A percentile compares a stretch with the other conserved stretches of the same genome.
These are phyloP conservation scores for Annona squamosa DNA, from an alignment of 164 flowering plant genomes.

Conservation along the genomic window DNA sequence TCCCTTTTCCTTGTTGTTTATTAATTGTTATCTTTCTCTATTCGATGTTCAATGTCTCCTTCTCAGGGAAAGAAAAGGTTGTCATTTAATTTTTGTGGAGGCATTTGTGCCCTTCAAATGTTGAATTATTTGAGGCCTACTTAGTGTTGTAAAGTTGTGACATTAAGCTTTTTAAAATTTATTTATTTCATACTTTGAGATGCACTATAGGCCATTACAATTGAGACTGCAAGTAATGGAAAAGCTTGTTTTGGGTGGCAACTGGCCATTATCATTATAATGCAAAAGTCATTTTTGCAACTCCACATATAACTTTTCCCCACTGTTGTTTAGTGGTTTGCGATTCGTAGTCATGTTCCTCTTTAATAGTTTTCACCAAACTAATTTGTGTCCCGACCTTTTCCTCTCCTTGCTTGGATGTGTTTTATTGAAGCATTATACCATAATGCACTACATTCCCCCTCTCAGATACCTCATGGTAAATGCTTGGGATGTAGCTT, in stretches of 20 bases:
- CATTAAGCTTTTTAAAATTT: background rate
- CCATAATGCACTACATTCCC: background rate
- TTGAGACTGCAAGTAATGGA: background rate
- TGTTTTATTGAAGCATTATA: background rate
- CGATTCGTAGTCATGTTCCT: background rate
- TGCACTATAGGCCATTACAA: no score
- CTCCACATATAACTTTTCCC: background rate
- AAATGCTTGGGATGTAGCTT: background rate
- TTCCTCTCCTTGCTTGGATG: background rate
- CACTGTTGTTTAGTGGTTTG: background rate
- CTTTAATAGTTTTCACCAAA: background rate
- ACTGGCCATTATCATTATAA: background rate
- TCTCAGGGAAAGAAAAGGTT: no score
- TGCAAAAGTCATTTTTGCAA: background rate
- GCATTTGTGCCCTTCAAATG: background rate
- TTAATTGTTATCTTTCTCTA: no score
- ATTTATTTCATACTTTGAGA: background rate
- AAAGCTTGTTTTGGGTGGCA: background rate
- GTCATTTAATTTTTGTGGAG: no score
- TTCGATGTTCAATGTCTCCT: no score
- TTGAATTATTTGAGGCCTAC: background rate
- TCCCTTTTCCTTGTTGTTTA: no score
- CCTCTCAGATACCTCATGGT: background rate
- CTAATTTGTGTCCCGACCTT: background rate
- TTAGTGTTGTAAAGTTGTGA: no score